Evolutionary conservation across 805 yeast species (phyloP).

Genomic region (Suhomyces sp.): DNA sequence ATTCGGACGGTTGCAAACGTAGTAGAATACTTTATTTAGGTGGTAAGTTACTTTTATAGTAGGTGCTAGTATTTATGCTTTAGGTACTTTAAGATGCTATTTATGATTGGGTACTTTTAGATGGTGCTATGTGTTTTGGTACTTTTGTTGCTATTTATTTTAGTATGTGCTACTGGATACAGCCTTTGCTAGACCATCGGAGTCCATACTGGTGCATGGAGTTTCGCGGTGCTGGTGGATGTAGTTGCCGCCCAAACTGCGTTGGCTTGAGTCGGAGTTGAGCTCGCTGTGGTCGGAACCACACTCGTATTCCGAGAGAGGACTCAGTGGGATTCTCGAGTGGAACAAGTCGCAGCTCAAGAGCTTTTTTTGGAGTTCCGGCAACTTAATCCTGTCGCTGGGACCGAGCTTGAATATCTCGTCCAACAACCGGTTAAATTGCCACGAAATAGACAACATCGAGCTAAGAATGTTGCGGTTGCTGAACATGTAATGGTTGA

Average conservation of each 20-base stretch:
- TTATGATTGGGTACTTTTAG: too few relatives aligned
- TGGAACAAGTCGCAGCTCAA: background rate
- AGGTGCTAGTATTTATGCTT: too few relatives aligned
- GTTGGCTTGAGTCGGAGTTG: background rate
- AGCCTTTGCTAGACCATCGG: background rate
- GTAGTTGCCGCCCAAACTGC: background rate
- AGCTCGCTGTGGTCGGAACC: background rate
- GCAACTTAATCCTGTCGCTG: constrained; percentile 43
- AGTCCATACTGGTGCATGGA: background rate
- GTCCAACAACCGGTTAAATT: constrained; percentile 52
- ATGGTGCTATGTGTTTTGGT: too few relatives aligned
- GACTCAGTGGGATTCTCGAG: background rate
- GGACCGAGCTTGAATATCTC: constrained; percentile 47
- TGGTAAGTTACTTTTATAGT: too few relatives aligned
- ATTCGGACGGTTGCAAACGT: background rate
- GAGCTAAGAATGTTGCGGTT: constrained; percentile 46
- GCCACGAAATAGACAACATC: constrained; percentile 70
- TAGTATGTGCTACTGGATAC: background rate
- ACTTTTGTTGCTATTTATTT: background rate
- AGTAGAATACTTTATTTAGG: too few relatives aligned
- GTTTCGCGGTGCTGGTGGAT: background rate
- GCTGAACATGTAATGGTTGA: constrained; percentile 56
- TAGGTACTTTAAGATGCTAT: too few relatives aligned
- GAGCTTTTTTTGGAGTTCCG: constrained; percentile 26
- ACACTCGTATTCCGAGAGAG: background rate